Base-by-base conservation (phyloP, 73 alveolate genomes). In the Blepharisma japonicum region DNA sequence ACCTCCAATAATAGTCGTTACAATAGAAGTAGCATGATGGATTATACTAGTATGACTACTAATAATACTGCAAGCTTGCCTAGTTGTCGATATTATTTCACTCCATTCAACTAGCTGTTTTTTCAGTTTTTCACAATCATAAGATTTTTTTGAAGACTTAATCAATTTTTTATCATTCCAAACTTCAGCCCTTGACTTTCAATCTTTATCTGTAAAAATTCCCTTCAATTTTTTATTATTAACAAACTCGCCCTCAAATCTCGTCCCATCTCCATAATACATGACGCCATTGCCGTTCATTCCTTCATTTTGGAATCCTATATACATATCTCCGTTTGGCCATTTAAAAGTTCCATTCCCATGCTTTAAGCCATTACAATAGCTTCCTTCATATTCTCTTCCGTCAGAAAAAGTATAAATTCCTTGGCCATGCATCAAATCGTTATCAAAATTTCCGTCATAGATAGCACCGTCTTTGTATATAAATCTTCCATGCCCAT, bases 401-500 rank as follows among this genome's bases (percentile, higher is more conserved):
- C 82, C 82, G 56, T 83, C 83, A 47, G 39, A 27, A 83, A 78
- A 56, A 6, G 77, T 67, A 39, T 78, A 83, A 6, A 61, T 54
- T 46, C 90, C 90, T 27, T 66, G 8, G 18, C 90, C 90, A 67
- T 83, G 83, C 55, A 56, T 61, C 45, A 77, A 55, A 78, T 78
- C 90, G 61, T 78, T 67, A 27, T 77, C 56, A 83, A 83, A 83
- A 14, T 68, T 50, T 23, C 90, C 90, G 20, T 83, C 87, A 45
- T 83, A 83, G 39, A 68, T 49, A 0, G 82, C 67, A 9, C 84
- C 84, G n/a, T 77, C 78, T 42, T 77, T 72, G 49, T 55, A 79
- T 49, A 68, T 82, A 77, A 71, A 77, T 7, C 66, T 56, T 2
- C 89, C 89, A 51, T 74, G 47, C 49, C 89, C 89, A 20, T 71